Percentiles rank a stretch among this genome's conserved stretches.
Evolutionary conservation across 2,329 filamentous ascomycete genomes (phyloP).

Genomic region (Torrubiella hemipterigena): DNA sequence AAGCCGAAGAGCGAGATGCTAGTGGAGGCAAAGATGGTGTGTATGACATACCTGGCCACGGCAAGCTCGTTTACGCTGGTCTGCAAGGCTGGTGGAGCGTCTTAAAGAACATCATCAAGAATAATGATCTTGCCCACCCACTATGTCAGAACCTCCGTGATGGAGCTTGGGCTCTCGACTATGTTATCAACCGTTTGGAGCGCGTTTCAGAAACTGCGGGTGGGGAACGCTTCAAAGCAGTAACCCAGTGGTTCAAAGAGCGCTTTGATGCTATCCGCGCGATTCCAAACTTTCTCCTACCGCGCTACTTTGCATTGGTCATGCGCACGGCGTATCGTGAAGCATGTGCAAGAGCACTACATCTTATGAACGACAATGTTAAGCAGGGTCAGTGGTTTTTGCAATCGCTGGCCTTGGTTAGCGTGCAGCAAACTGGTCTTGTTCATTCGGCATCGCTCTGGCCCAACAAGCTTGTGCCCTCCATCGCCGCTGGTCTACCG

Average conservation of each 20-base stretch:
- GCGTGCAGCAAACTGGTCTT: constrained; percentile 77
- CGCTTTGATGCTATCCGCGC: constrained; percentile 77
- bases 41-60: constrained; percentile 76
- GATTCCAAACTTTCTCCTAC: constrained; percentile 80
- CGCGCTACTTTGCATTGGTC: constrained; percentile 85
- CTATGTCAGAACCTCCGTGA: constrained; percentile 86
- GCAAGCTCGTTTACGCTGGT: constrained; percentile 82
- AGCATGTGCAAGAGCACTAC: constrained; percentile 64
- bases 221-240: constrained; percentile 50
- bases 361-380: constrained; percentile 68
- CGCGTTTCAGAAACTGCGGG: constrained; percentile 52
- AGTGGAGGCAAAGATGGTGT: constrained; percentile 74
- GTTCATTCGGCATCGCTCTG: constrained; percentile 86
- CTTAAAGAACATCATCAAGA: constrained; percentile 67
- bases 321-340: constrained; percentile 80
- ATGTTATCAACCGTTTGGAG: constrained; percentile 67
- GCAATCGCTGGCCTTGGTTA: constrained; percentile 80
- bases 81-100: constrained; percentile 99
- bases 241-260: constrained; percentile 67
- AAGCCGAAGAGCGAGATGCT: constrained; percentile 72
- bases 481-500: constrained; percentile 80
- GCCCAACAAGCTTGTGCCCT: constrained; percentile 73
- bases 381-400: constrained; percentile 78
- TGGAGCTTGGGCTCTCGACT: constrained; percentile 88
- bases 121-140: constrained; percentile 87